Base-by-base conservation (phyloP, 352 stramenopile species). In the Pythium biforme region DNA sequence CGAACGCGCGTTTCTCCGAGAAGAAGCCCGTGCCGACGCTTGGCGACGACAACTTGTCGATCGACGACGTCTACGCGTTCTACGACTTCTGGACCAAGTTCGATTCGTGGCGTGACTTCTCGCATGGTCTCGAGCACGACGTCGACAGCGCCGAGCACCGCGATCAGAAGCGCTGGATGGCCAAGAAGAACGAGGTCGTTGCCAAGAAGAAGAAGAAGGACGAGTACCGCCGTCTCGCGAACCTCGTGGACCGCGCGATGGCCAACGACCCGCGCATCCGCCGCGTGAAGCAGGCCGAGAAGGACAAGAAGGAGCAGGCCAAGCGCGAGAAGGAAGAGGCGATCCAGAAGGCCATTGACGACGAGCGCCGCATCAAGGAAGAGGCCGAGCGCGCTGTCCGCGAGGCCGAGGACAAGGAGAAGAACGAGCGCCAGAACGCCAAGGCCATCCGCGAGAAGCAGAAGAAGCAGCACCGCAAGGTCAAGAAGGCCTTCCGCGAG, bases 81-180 rank as follows among this genome's bases (percentile, higher is more conserved):
- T 97, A 96, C 75, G 86, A 96, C 73, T 96, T 97, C 72, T 97
- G 88, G 81, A 75, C 83, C 79, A 94, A 93, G 67, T 91, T 91
- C 48, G 83, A 92, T 52, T 94, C 85, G 66, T 94, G 85, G 85
- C 83, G 85, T 41, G 81, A 92, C 58, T 94, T 94, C 46, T 79
- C 81, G 49, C 85, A 94, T 70, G 81, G 90, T 68, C 81, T 84
- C 50, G 85, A 94, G 71, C 85, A 94, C 74, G 85, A 94, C 62
- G 85, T 94, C 14, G 85, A 94, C 51, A 89, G 75, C 54, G 85
- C 82, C 23, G 85, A 94, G 62, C 81, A 90, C 74, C 85, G 85
- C 50, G 83, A 94, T 72, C 83, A 94, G 69, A 94, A 94, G 79
- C 82, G 85, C 25, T 92, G 80, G 81, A 90, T 94, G 83, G 83